Evolutionary conservation across 306 rosid genomes (phyloP).

Genomic region (Vigna nakashimae): DNA sequence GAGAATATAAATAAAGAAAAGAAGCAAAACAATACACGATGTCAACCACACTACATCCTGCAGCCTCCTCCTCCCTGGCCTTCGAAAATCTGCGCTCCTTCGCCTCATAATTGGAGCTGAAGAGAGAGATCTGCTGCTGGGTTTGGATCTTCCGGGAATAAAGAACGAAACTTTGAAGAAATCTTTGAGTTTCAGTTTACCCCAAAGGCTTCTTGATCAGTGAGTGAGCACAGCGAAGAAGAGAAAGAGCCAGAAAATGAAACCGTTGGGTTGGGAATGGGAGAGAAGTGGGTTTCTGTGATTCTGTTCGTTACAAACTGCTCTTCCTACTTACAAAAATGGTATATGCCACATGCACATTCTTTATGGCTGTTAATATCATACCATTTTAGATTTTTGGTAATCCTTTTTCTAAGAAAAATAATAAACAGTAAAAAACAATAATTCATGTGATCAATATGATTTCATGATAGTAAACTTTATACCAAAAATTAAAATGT

Average conservation of each 20-base stretch:
- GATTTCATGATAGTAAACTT: background rate
- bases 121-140: conserved; percentile 36
- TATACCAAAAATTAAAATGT: background rate
- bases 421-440: too few species aligned
- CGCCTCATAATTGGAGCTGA: conserved; percentile 66
- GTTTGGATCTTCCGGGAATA: conserved; percentile 32
- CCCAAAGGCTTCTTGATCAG: conserved; percentile 20
- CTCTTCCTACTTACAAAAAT: background rate
- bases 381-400: too few species aligned
- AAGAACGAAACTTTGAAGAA: conserved; percentile 27
- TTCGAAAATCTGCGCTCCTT: conserved; percentile 69
- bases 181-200: conserved; percentile 4
- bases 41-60: conserved; percentile 66
- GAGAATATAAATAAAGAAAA: conserved; percentile 69
- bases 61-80: conserved; percentile 73
- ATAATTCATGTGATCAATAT: too few species aligned
- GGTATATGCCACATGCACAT: background rate
- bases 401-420: too few species aligned
- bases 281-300: conserved; percentile 17
- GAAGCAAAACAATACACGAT: conserved; percentile 53
- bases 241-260: background rate
- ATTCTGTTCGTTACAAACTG: conserved; percentile 7
- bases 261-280: background rate
- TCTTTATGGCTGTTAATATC: too few species aligned
- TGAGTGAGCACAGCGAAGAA: background rate